Base-by-base conservation (phyloP, 2,329 filamentous ascomycete genomes). In the Cercospora beticola region DNA sequence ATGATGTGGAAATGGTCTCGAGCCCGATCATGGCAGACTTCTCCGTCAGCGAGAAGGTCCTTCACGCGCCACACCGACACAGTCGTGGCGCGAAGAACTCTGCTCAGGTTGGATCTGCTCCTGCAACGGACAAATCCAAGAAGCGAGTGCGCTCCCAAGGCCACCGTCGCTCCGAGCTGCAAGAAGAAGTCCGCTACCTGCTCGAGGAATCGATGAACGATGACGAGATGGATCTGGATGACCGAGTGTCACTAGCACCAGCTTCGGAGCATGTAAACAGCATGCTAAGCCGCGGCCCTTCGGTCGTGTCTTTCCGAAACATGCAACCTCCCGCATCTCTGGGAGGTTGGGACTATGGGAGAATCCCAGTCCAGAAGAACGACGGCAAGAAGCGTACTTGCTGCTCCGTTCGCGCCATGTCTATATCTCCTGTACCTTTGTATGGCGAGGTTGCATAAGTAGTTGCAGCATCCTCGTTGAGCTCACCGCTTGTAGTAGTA, bases 381-480 rank as follows among this genome's bases (percentile, higher is more conserved):
- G 74, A 76, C 33, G 77, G 77, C 65, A 76, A 75, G 68, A 79
- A 79, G 71, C 70, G 77, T 10, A 75, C 73, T 30, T 79, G 77
- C 69, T 77, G 75, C 66, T 76, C 74, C 4, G 69, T 71, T 21
- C 63, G 70, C 21, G 57, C 69, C 31, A 73, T 74, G 68, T 74
- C 73, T 43, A 66, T 72, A 52, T 75, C 74, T 57, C 72, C 73
- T 56, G 68, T 69, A 33, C 61, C 68, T 26, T 54, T 74, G 23
- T 75, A 74, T 65, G 73, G 74, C 63, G 73, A 74, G 33, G 64
- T 66, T 36, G 56, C 49, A n/a, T 64, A 33, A 49, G 8, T 31
- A n/a, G 21, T 18, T 18, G 28, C 28, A 6, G 56, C 56, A 33
- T 59, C 14, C 56, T 59, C 56, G 56, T 36, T 9, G 56, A 59